Evolutionary conservation across 2,329 filamentous ascomycete genomes (phyloP), one percentile per base, ranked within the genome.

Genomic region (Setomelanomma holmii): DNA sequence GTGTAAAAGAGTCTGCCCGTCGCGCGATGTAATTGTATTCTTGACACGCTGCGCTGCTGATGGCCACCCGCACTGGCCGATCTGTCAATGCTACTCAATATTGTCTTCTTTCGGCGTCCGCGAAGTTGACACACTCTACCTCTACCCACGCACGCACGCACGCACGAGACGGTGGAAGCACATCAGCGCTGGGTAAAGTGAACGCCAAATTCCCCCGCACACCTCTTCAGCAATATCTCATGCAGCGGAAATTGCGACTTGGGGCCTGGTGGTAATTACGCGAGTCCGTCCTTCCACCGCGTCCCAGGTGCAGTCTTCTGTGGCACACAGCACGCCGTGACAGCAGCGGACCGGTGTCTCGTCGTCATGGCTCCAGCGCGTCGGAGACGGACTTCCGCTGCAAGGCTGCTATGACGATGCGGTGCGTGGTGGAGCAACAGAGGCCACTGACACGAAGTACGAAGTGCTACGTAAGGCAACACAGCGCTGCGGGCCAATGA

Each of bases 361-460:
- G n/a, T 38, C n/a, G n/a, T n/a, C n/a, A n/a, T 48, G 44, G 48
- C 48, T 53, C 46, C 54, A 50, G 36, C 22, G 45, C 49, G 23
- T 33, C 45, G 42, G 47, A 38, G 49, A 40, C 57, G 52, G 51
- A n/a, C 46, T 53, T 20, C 47, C 41, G 55, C 49, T 54, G 52
- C 53, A 59, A 58, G 61, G 63, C 63, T 64, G 62, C 24, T 17
- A 59, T 55, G 51, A 52, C 52, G 40, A 48, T 56, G 41, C 48
- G 34, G 33, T 33, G 45, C 49, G 57, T 55, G 51, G 55, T 54
- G 45, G 51, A 56, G 56, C 52, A 56, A 54, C 62, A 47, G 54
- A 61, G n/a, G 59, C 58, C 59, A 62, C 61, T 52, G 54, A 64
- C 61, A 62, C 69, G 66, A 69, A 52, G 60, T 67, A 63, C 66